These are phyloP conservation scores for Fusarium falciforme DNA, from an alignment of 2,329 filamentous ascomycete species.

Conservation along the genomic window DNA sequence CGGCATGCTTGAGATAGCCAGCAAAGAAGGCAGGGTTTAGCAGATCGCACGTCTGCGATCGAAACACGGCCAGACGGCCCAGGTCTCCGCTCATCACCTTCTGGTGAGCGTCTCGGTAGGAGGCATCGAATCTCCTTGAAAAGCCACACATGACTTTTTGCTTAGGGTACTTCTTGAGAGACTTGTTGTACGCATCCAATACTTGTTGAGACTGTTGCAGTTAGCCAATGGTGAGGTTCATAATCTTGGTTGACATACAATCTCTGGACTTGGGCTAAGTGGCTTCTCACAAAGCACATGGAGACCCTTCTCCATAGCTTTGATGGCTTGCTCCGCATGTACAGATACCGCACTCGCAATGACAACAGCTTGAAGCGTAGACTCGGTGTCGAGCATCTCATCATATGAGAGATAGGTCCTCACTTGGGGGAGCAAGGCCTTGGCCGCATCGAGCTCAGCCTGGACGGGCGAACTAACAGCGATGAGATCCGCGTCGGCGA, in stretches of 20 bases:
- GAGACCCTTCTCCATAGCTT: neutral
- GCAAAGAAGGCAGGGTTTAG: neutral
- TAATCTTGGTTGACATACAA: neutral
- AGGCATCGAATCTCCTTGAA: neutral
- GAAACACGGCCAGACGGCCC: neutral
- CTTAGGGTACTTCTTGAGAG: neutral
- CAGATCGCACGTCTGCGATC: neutral
- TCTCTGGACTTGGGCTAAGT: neutral
- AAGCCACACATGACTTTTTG: conserved; percentile 1
- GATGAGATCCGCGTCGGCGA: neutral
- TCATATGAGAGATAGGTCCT: neutral
- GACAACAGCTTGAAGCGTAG: neutral
- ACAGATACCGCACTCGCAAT: neutral
- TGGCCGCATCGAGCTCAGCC: neutral
- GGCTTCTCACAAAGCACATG: conserved; percentile 1
- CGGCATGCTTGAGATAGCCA: neutral
- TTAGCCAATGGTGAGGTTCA: neutral
- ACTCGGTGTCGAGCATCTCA: neutral
- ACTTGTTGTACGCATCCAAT: neutral
- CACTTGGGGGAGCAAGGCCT: neutral
- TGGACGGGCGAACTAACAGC: neutral
- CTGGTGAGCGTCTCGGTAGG: conserved; percentile 1
- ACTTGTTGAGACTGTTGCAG: neutral
- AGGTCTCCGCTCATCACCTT: neutral
- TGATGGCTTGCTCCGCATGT: neutral